A percentile compares a stretch with the other conserved stretches of the same genome.
These are phyloP conservation scores for Exidia glandulosa DNA, from an alignment of 768 basidiomycete genomes.

Conservation along the genomic window DNA sequence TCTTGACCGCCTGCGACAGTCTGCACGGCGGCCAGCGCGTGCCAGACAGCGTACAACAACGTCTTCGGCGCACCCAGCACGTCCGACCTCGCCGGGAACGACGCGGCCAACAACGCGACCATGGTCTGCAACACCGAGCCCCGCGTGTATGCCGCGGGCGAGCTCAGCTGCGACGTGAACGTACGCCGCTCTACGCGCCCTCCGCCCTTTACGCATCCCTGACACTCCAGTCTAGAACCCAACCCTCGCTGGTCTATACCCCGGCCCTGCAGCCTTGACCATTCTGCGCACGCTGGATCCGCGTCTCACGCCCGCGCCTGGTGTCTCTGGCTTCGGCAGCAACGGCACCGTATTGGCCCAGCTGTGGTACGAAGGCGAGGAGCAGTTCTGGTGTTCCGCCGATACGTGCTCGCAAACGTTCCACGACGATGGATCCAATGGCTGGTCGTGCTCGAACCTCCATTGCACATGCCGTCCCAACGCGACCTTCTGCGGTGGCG, in stretches of 20 bases:
- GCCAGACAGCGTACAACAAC: conserved; percentile 45
- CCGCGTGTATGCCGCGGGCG: conserved; percentile 63
- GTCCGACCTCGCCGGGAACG: neutral
- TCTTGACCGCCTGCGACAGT: conserved; percentile 26
- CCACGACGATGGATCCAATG: conserved; percentile 27
- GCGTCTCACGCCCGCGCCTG: conserved; percentile 55
- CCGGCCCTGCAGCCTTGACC: conserved; percentile 59
- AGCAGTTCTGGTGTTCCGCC: conserved; percentile 82
- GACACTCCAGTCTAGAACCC: conserved; percentile 47
- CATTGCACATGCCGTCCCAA: conserved; percentile 60
- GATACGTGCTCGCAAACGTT: conserved; percentile 56
- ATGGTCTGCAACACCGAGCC: conserved; percentile 63
- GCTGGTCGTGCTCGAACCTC: conserved; percentile 67
- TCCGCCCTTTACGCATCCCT: neutral
- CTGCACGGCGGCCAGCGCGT: conserved; percentile 55
- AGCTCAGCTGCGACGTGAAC: conserved; percentile 76
- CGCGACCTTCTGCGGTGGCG: conserved; percentile 66
- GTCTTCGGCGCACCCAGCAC: neutral
- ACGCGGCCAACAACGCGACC: conserved; percentile 42
- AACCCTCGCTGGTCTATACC: conserved; percentile 67
- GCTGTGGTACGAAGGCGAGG: conserved; percentile 66
- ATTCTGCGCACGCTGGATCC: conserved; percentile 69
- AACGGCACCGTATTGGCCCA: conserved; percentile 51
- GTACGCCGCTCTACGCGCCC: conserved; percentile 35
- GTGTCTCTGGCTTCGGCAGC: conserved; percentile 46